Evolutionary conservation across 83 land plant genomes (phyloP), one percentile per base, ranked within the genome.

Genomic region (Picea abies): DNA sequence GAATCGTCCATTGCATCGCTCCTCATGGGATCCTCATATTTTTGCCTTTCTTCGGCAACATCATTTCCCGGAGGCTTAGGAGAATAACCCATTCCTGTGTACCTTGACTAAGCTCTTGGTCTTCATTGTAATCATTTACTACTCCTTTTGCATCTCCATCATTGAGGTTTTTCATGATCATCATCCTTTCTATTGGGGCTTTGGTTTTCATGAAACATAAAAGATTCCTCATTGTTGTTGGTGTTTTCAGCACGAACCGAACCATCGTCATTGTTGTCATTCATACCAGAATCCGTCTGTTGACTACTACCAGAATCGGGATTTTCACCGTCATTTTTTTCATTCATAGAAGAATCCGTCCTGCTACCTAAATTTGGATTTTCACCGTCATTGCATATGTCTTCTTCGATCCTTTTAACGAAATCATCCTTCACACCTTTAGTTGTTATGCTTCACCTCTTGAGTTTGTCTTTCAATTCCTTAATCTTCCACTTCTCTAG

Each of bases 351-450:
- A 29, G 29, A 29, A 29, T 29, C 29, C 0, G 29, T 29, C 29
- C 29, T 29, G 29, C 29, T 29, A 29, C 29, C 29, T 29, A 29
- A 29, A 49, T 64, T 64, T 2, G 0, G 8, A 52, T 39, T 47
- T 35, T 82, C 93, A 72, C 32, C 76, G 64, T 93, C 95, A 80
- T 62, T 76, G 9, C 89, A 85, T 64, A 93, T 2, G 0, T 90
- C 87, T 82, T 91, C 90, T 84, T 86, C 85, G 81, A 93, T 73
- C 9, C 93, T 78, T 60, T 70, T 89, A 12, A 93, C 67, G 83
- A 93, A 62, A 58, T 93, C 93, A 16, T n/a, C n/a, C n/a, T n/a
- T n/a, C n/a, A n/a, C n/a, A n/a, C n/a, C n/a, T n/a, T n/a, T n/a
- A n/a, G n/a, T 79, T 0, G 80, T 73, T 69, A 93, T 56, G 62